phyloP scores from a whole-genome alignment of 768 basidiomycete species.

The Trametes elegans region DNA sequence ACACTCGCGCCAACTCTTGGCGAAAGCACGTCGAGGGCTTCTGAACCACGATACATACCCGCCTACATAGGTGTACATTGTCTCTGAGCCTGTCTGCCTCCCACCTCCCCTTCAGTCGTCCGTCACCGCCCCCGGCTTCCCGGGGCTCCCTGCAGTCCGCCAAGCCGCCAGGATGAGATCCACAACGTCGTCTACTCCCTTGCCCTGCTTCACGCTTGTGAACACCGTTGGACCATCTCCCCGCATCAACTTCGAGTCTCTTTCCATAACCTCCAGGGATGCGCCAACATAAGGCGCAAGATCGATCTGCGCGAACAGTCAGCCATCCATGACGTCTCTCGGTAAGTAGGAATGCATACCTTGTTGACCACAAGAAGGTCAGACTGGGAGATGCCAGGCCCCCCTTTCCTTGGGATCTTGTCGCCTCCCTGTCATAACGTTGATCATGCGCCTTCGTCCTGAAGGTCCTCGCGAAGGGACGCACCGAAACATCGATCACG shows the following conservation, averaged over 20 bases:
- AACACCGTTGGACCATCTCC: slow-evolving; percentile 94
- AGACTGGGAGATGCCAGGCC: slow-evolving; percentile 95
- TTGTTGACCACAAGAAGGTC: slow-evolving; percentile 96
- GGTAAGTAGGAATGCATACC: too few species aligned
- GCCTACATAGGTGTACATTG: not conserved
- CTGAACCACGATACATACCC: not conserved
- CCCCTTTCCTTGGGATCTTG: slow-evolving; percentile 97
- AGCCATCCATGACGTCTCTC: not conserved
- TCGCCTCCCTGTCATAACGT: slow-evolving; percentile 76
- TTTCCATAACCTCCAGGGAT: slow-evolving; percentile 90
- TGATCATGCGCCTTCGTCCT: not conserved
- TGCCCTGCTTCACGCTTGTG: slow-evolving; percentile 73
- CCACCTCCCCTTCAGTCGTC: slow-evolving; percentile 8
- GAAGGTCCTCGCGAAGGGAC: not conserved
- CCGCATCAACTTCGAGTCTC: slow-evolving; percentile 91
- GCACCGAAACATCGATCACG: slow-evolving; percentile 81
- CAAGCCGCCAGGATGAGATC: slow-evolving; percentile 86
- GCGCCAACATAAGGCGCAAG: slow-evolving; percentile 91
- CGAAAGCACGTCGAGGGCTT: too few species aligned
- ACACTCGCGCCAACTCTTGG: not conserved
- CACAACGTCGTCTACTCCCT: slow-evolving; percentile 79
- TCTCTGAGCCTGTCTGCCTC: not conserved
- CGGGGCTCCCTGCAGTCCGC: slow-evolving; percentile 77
- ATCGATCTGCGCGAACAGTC: slow-evolving; percentile 62
- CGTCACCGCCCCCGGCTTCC: slow-evolving; percentile 40